These are phyloP conservation scores for Tolypocladium album DNA, from an alignment of 2,329 filamentous ascomycete genomes.

Conservation along the genomic window DNA sequence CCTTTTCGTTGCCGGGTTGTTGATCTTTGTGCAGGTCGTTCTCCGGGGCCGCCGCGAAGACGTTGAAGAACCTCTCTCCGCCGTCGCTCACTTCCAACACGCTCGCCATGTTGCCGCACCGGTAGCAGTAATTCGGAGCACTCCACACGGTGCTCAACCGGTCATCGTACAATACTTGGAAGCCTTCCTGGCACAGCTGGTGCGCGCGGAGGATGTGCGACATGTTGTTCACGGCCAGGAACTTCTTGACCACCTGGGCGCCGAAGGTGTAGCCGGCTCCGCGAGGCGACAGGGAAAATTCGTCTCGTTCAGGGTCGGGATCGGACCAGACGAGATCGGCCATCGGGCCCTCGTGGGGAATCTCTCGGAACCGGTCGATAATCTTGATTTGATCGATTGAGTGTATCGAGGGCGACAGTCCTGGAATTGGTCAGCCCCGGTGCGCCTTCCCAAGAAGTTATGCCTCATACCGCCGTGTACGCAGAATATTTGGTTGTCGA, in stretches of 20 bases:
- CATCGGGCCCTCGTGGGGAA: constrained; percentile 98
- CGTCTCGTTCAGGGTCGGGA: constrained; percentile 91
- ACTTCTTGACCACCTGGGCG: constrained; percentile 96
- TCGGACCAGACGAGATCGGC: constrained; percentile 99
- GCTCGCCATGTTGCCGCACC: constrained; percentile 94
- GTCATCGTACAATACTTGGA: constrained; percentile 94
- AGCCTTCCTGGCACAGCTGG: constrained; percentile 96
- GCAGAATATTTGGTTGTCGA: constrained; percentile 98
- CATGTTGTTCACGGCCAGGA: constrained; percentile 95
- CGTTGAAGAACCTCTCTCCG: constrained; percentile 92
- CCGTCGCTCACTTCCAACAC: constrained; percentile 92
- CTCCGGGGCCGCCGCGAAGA: constrained; percentile 93
- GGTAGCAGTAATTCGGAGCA: constrained; percentile 90
- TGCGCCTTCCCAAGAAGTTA: not conserved
- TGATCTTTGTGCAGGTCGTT: constrained; percentile 86
- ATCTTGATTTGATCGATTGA: constrained; percentile 99
- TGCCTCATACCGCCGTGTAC: constrained; percentile 66
- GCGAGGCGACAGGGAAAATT: constrained; percentile 87
- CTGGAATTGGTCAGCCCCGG: constrained; percentile 23
- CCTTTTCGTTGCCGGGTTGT: constrained; percentile 65
- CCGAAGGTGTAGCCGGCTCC: constrained; percentile 97
- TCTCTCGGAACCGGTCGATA: constrained; percentile 96
- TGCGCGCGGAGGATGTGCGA: constrained; percentile 96
- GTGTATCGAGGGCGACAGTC: constrained; percentile 82
- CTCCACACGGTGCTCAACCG: constrained; percentile 95